Base-by-base conservation (phyloP, 345 rosid genomes). In the Garcia nutans region DNA sequence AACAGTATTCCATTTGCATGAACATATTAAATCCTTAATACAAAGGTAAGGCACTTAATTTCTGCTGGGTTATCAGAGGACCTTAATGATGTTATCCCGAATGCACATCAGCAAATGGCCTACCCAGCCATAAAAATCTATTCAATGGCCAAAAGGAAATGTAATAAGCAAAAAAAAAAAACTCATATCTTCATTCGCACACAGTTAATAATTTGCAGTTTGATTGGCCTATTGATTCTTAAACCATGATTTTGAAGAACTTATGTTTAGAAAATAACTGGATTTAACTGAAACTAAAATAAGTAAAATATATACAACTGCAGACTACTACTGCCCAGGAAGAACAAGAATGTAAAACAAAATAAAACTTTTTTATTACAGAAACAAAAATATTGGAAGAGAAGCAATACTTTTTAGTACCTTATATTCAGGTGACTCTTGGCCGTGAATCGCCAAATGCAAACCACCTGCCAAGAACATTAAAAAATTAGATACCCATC, bases 381-480 rank as follows among this genome's bases (percentile, higher is more conserved):
- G 57, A 6, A 13, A 50, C 8, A 44, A 11, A 50, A 54, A 33
- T 41, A 17, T 70, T 65, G 49, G 23, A 6, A 65, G 49, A 68
- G 10, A 59, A 58, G 47, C 60, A 10, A 59, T 41, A 58, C 24
- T 57, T 24, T 13, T n/a, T 5, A 64, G 57, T 68, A 85, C 89
- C 85, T 82, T 58, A 37, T 54, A 68, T 11, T 85, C 65, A 28
- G 26, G 20, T 47, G 70, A 76, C 60, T 85, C 74, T 66, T 70
- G 65, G 50, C 68, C 74, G 42, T 23, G 58, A 70, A 42, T 69
- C 6, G 67, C 69, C 22, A 70, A 69, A 49, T 74, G 77, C 59
- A 59, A 72, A 67, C 76, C 59, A 80, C 86, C 90, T 87, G 87
- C 71, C 68, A 80, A 79, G 55, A 67, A 73, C 57, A n/a, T 5